Conservation (phyloP, 345 rosid genomes). For the Alliaria petiolata region DNA sequence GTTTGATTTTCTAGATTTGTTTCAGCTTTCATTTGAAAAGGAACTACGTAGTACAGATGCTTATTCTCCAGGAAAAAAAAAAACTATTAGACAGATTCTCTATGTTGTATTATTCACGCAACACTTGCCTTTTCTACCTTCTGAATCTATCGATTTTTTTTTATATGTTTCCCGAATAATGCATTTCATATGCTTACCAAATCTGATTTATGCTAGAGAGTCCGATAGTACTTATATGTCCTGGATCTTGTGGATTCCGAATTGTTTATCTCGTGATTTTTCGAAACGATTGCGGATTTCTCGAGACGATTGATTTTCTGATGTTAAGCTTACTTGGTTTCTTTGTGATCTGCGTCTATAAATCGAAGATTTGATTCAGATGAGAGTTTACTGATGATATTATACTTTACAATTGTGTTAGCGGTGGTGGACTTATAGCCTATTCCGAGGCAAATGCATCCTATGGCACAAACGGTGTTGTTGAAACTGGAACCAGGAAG, state of each 20-base stretch:
- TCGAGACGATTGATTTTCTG: too few species aligned
- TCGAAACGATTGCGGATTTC: too few species aligned
- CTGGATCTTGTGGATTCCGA: conserved; percentile 16
- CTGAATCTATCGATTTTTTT: background rate
- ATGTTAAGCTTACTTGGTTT: background rate
- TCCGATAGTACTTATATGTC: background rate
- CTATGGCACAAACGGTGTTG: conserved; percentile 29
- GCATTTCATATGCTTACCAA: background rate
- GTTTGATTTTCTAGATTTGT: conserved; percentile 2
- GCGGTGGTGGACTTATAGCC: conserved; percentile 87
- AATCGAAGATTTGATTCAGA: background rate
- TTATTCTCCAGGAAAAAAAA: background rate
- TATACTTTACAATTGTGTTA: conserved; percentile 23
- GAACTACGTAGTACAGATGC: background rate
- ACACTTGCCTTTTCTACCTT: conserved; percentile 3
- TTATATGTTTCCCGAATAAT: background rate
- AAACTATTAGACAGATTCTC: background rate
- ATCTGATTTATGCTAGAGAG: background rate
- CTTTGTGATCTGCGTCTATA: background rate
- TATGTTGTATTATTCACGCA: conserved; percentile 20
- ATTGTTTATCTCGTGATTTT: too few species aligned
- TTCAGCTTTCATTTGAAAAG: conserved; percentile 10
- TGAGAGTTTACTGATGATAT: conserved; percentile 8
- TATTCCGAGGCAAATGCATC: conserved; percentile 66
- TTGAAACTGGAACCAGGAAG: conserved; percentile 50